Evolutionary conservation across 495 filamentous ascomycete genomes (phyloP).

Genomic region (Neurospora sp.): DNA sequence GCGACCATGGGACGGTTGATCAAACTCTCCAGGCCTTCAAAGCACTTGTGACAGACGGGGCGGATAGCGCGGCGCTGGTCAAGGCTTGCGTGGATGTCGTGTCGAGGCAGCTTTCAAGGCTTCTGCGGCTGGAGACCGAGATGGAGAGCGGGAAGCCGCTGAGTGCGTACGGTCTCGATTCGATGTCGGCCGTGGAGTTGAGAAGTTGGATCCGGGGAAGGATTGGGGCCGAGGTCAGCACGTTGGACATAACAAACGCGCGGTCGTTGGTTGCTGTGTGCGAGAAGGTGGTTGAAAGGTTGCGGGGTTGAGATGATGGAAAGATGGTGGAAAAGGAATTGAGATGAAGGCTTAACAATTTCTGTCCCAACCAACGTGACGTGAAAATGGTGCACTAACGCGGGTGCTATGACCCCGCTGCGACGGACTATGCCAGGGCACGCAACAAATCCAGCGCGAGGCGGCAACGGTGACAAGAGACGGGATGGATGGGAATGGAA

Average conservation of each 20-base stretch:
- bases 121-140: slow-evolving; percentile 4
- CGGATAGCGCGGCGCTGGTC: background rate
- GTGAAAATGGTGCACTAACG: background rate
- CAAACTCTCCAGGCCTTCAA: slow-evolving; percentile 2
- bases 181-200: slow-evolving; percentile 4
- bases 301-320: background rate
- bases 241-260: slow-evolving; percentile 1
- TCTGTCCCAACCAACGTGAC: background rate
- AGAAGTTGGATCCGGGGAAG: background rate
- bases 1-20: background rate
- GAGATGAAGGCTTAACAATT: background rate
- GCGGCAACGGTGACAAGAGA: too few relatives aligned
- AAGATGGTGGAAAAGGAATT: background rate
- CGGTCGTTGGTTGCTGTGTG: slow-evolving; percentile 4
- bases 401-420: background rate
- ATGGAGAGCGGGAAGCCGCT: slow-evolving; percentile 7
- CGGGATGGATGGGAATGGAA: too few relatives aligned
- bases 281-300: slow-evolving; percentile 5
- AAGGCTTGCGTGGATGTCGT: background rate
- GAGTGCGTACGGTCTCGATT: slow-evolving; percentile 10
- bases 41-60: slow-evolving; percentile 1
- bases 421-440: background rate
- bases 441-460: too few relatives aligned
- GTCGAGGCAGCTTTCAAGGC: background rate
- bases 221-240: background rate